phyloP scores from a whole-genome alignment of 2,329 filamentous ascomycete species.

The Epichloe sylvatica region DNA sequence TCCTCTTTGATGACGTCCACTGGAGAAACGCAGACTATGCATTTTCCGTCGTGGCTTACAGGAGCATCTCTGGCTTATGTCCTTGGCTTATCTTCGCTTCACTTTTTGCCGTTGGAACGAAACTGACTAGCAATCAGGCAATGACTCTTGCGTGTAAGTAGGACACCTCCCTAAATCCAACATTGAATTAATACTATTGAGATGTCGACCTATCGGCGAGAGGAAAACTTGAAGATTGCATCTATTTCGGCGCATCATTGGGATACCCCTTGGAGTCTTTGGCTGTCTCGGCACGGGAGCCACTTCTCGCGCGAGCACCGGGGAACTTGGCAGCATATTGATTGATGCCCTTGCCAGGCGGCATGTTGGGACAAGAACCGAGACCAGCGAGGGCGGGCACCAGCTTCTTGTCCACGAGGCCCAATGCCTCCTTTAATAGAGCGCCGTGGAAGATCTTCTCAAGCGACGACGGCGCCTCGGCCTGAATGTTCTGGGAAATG shows the following conservation, averaged over 20 bases:
- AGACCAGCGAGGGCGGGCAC: constrained; percentile 1
- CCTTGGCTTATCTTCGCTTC: no score
- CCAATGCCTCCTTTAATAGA: neutral
- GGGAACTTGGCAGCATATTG: constrained; percentile 5
- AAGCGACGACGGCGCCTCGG: constrained; percentile 5
- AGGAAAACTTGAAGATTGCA: no score
- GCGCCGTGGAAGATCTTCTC: constrained; percentile 3
- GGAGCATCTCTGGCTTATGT: no score
- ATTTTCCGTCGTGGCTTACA: no score
- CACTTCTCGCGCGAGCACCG: neutral
- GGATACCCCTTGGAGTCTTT: constrained; percentile 4
- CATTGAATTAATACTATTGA: no score
- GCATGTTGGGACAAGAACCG: constrained; percentile 3
- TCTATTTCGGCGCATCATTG: constrained; percentile 1
- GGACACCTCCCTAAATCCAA: no score
- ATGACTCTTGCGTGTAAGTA: no score
- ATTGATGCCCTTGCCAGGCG: constrained; percentile 3
- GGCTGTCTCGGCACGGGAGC: constrained; percentile 2
- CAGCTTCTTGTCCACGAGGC: neutral
- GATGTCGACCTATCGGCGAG: no score
- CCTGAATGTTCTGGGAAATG: constrained; percentile 5
- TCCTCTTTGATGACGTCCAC: no score
- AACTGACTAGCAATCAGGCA: no score
- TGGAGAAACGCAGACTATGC: no score
- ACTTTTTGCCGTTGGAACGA: no score